Evolutionary conservation across 1,284 basidiomycete species (phyloP), one percentile per base, ranked within the genome.

Genomic region (Rhodotorula sp.): DNA sequence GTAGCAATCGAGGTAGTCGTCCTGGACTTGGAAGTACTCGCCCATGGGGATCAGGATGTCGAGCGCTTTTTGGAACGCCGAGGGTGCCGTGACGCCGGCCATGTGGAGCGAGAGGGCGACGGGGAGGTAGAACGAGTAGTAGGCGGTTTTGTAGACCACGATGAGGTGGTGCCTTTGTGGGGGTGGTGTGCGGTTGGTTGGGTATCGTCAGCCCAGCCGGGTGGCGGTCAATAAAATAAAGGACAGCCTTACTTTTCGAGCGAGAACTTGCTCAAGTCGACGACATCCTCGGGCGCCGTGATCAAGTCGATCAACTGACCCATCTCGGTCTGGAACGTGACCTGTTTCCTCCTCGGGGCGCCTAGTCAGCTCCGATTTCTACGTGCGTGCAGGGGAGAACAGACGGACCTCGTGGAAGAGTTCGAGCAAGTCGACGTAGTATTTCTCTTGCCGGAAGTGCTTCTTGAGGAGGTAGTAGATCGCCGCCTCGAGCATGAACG

Each of bases 11-110:
- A 99, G 88, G 84, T 91, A 98, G 83, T 99, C 97, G 83, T 99
- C 96, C 83, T 99, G 96, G 63, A 97, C 87, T 84, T 99, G 96
- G 89, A 98, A 99, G 84, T 98, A 99, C 83, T 97, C 94, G 70
- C 97, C 96, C 73, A 98, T 87, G 15, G 92, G 93, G 67, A 99
- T 84, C 62, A 98, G 87, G 80, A 99, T 96, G 63, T 88, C 87
- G 64, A 89, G 85, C 0, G 96, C 91, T 75, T 88, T 83, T 69
- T 90, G 86, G 85, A 93, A 98, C 7, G 91, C 88, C 20, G 86
- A 82, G 48, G 87, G 83, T 74, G 88, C 85, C 16, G 88, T 87
- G 79, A 97, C 87, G 67, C 88, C 87, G 76, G 86, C 79, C 81
- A 87, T 85, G 80, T 89, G 87, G 89, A 99, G 91, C 31, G 94